Evolutionary conservation across 805 yeast species (phyloP), one percentile per base, ranked within the genome.

Genomic region (Teunomyces pallodes): DNA sequence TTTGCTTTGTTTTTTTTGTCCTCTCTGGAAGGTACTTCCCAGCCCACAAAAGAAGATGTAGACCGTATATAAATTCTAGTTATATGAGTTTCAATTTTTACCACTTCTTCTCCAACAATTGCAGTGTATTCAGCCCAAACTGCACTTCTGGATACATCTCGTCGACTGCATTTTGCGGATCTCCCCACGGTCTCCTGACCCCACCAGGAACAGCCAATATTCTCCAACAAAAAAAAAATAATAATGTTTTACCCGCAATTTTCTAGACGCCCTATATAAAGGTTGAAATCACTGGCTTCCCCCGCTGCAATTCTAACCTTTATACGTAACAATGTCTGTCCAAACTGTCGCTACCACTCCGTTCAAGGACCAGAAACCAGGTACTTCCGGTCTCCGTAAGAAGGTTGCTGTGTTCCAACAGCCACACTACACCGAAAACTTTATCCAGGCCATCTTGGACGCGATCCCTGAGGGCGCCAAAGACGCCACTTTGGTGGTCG

Each of bases 331-430:
- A 12, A 49, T 49, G 52, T 46, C 53, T 10, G 42, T 52, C 28
- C 46, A 51, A 47, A 47, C 58, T 13, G 54, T 88, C 38, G 62
- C 78, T 33, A 91, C 98, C 17, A 82, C 78, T 9, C 84, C 96
- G 0, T 92, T 81, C 68, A 76, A 70, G 38, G 99, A 91, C 71
- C 99, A 92, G 67, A 94, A 91, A 66, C 98, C 99, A 9, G 99
- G 99, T 32, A 92, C 99, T 17, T 92, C 98, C 6, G 99, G 99
- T 20, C 81, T 92, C 43, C 82, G 99, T 62, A 92, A 92, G 77
- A 90, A 86, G 72, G 96, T 92, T 39, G 77, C 76, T 20, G 91
- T 89, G 24, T 92, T 92, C 74, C 82, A 89, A 70, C 83, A 82
- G 59, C 74, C 76, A 9, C 74, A 89, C 65, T 92, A 92, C 72